Evolutionary conservation across 2,329 filamentous ascomycete species (phyloP), one percentile per base, ranked within the genome.

Genomic region (Sordariomycetes sp.): DNA sequence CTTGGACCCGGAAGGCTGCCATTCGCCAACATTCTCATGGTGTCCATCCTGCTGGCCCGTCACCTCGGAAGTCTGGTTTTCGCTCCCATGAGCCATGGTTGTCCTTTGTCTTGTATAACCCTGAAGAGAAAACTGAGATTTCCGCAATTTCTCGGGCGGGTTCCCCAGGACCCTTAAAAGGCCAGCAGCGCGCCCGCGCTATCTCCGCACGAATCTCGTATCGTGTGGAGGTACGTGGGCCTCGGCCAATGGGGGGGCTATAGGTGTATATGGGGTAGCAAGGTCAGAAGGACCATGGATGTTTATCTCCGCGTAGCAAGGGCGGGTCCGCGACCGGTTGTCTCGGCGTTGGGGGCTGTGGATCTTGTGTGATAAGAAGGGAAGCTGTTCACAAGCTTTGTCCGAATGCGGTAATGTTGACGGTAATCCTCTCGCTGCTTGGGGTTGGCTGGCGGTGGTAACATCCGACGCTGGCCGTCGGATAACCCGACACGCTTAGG

Each of bases 1-100:
- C 57, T 61, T 59, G 15, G 62, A 65, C 2, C 17, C n/a, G 52
- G 57, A 61, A 32, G 53, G 42, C 28, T 50, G 56, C 7, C 60
- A 54, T n/a, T 48, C 51, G 34, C 58, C 57, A n/a, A 54, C 39
- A 15, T 54, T 51, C 13, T 58, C 45, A 20, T 24, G 45, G 20
- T 8, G 45, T 24, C 7, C 20, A 24, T 10, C 22, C 22, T 50
- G 45, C 45, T 22, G 45, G n/a, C 12, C 20, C 8, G 1, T 20
- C 45, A 50, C 12, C 20, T 20, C n/a, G n/a, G 45, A 22, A 50
- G n/a, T 50, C 20, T 24, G 20, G n/a, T 50, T 22, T 5, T 50
- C 45, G 45, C 3, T 50, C 22, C 4, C n/a, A 10, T 50, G 20
- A 20, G 45, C 22, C 45, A 22, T 50, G n/a, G 2, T 50, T n/a